Percentiles rank a stretch among this genome's conserved stretches.
Conservation (phyloP, 768 basidiomycete species). For the Suillus cothurnatus region DNA sequence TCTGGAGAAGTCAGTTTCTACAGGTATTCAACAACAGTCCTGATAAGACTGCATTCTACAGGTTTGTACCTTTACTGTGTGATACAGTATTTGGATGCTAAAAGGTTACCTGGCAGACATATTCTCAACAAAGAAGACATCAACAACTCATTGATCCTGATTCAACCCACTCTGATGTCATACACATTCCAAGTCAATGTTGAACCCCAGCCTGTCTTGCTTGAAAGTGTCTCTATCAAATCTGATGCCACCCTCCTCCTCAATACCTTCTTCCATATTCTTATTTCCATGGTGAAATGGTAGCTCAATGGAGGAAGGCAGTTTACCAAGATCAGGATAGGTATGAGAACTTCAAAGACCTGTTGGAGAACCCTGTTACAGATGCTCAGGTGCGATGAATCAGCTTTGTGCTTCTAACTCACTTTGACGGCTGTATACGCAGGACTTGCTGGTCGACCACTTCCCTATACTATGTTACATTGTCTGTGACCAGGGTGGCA, state of each 20-base stretch:
- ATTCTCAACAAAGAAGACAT: slow-evolving; percentile 95
- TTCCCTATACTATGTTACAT: slow-evolving; percentile 98
- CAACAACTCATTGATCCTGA: slow-evolving; percentile 99
- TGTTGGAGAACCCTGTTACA: slow-evolving; percentile 80
- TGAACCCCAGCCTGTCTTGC: slow-evolving; percentile 90
- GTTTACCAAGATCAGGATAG: slow-evolving; percentile 99
- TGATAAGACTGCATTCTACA: slow-evolving; percentile 98
- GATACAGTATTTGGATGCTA: slow-evolving; percentile 6
- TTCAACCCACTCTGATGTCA: slow-evolving; percentile 98
- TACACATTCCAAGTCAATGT: slow-evolving; percentile 96
- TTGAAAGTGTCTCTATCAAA: slow-evolving; percentile 97
- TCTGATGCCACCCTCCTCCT: slow-evolving; percentile 94
- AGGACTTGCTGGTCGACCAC: slow-evolving; percentile 94
- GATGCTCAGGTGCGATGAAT: slow-evolving; percentile 76
- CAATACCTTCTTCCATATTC: slow-evolving; percentile 99
- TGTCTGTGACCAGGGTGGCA: slow-evolving; percentile 96
- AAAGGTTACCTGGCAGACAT: slow-evolving; percentile 56
- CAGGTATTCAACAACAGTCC: slow-evolving; percentile 99
- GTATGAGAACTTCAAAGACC: slow-evolving; percentile 97
- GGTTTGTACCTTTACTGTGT: slow-evolving; percentile 48
- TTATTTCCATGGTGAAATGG: slow-evolving; percentile 97
- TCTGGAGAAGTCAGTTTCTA: slow-evolving; percentile 95
- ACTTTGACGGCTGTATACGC: slow-evolving; percentile 11
- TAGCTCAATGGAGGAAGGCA: slow-evolving; percentile 97
- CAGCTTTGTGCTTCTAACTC: not conserved